A percentile compares a stretch with the other conserved stretches of the same genome.
phyloP scores from a whole-genome alignment of 2,329 filamentous ascomycete species.

The Beauveria sp. region DNA sequence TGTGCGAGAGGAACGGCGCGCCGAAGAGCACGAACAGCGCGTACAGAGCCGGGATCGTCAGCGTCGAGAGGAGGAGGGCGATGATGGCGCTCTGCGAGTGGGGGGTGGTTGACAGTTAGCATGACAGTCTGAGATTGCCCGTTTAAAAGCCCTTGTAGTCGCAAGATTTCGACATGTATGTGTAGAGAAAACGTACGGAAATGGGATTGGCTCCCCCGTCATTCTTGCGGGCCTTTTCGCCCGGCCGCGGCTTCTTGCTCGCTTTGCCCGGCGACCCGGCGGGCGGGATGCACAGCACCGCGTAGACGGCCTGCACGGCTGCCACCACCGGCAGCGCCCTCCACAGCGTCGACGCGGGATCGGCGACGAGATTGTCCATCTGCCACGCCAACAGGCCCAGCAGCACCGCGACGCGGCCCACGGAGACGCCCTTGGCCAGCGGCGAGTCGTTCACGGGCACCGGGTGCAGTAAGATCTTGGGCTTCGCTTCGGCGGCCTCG shows the following conservation, averaged over 20 bases:
- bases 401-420: conserved; percentile 62
- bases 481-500: conserved; percentile 19
- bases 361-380: conserved; percentile 60
- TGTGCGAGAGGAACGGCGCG: conserved; percentile 78
- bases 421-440: conserved; percentile 44
- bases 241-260: conserved; percentile 43
- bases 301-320: conserved; percentile 56
- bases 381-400: conserved; percentile 54
- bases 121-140: no score
- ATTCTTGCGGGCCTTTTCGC: conserved; percentile 44
- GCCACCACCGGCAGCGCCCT: conserved; percentile 55
- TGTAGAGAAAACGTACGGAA: conserved; percentile 32
- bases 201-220: conserved; percentile 37
- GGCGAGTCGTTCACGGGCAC: conserved; percentile 31
- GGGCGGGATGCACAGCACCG: conserved; percentile 55
- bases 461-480: conserved; percentile 25
- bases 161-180: background rate
- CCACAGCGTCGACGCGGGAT: conserved; percentile 59
- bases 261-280: conserved; percentile 39
- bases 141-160: background rate
- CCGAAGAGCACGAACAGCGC: conserved; percentile 77
- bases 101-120: background rate
- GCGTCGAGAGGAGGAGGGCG: conserved; percentile 52
- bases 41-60: conserved; percentile 59
- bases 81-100: conserved; percentile 34